Base-by-base conservation (phyloP, 2,329 filamentous ascomycete species). In the Venturia aucupariae region DNA sequence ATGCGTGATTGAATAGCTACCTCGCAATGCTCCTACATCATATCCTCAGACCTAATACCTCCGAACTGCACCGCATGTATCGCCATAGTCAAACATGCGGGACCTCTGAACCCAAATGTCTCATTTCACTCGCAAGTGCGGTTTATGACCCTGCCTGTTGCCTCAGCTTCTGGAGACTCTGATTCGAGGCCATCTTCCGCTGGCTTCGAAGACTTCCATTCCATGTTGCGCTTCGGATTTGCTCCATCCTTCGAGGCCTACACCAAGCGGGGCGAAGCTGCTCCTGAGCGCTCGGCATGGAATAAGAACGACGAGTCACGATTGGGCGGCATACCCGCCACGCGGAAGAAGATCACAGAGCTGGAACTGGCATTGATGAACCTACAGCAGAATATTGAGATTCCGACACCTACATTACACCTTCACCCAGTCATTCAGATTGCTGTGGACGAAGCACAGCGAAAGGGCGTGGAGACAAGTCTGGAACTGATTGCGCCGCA, bases 181-280 rank as follows among this genome's bases (percentile, higher is more conserved):
- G 39, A 62, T n/a, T 54, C 32, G 30, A 27, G 35, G 22, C 44
- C 63, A 27, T 44, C 54, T 27, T 42, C 54, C 42, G 30, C 54
- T 7, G 27, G 65, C 3, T 97, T 92, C 77, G 93, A 97, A 77
- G 88, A 93, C 70, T 81, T 99, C 67, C 92, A 97, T 78, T 91
- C 93, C 65, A 84, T 96, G 71, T 85, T 99, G 69, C 92, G 96
- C 76, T 88, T 92, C 74, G 92, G 90, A 69, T 81, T 99, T 73
- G 91, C 90, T 71, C 94, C 95, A 46, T 97, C 97, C 77, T 99
- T 99, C 74, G 93, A 99, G 80, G 93, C 92, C 70, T 95, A 92
- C 75, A 95, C 92, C 65, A 93, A 92, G 78, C 89, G 69, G 64
- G 73, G 74, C 68, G 73, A 74, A 59, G 46, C 67, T 70, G 67